Base-by-base conservation (phyloP, 2,329 filamentous ascomycete genomes). In the Fusarium pseudoanthophilum region DNA sequence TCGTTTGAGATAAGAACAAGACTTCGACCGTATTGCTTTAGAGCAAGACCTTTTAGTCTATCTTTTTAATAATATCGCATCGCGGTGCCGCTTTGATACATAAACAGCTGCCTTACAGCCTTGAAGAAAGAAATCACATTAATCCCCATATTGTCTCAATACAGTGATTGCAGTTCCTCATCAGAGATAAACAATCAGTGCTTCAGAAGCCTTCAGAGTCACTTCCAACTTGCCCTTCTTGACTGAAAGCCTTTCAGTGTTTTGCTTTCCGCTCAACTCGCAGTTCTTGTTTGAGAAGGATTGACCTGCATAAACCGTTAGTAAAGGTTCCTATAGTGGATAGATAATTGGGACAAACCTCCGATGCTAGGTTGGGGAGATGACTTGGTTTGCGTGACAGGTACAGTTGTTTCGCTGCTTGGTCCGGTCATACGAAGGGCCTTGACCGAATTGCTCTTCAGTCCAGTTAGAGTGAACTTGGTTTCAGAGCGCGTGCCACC, bases 261-360 rank as follows among this genome's bases (percentile, higher is more conserved):
- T 60, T 18, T 40, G 21, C 49, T 52, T 36, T 36, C 32, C 10
- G 6, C 6, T 11, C 21, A 52, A 7, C 11, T 49, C 1, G 28
- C 45, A 60, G 18, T 60, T 26, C 24, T 34, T 28, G 8, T 60
- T 60, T 2, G 21, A 60, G 6, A 60, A 52, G 2, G 28, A 60
- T 52, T 60, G 45, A 4, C 57, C 57, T 52, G 1, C 2, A 18
- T n/a, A 11, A 21, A 16, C 21, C 30, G 0, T 60, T 10, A 32
- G 26, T 5, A 15, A 24, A 15, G 4, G 6, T 7, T 4, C 10
- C 16, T 4, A 26, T 1, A 0, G 11, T 18, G 1, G 11, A 32
- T 28, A 46, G 8, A 14, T 10, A 20, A 13, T 8, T 20, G 24
- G 5, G 11, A 46, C 11, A 52, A 43, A 57, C 49, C 37, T 16